Percentiles rank a stretch among this genome's conserved stretches.
Conservation (phyloP, 2,329 filamentous ascomycete species). For the Aspergillus sp. region DNA sequence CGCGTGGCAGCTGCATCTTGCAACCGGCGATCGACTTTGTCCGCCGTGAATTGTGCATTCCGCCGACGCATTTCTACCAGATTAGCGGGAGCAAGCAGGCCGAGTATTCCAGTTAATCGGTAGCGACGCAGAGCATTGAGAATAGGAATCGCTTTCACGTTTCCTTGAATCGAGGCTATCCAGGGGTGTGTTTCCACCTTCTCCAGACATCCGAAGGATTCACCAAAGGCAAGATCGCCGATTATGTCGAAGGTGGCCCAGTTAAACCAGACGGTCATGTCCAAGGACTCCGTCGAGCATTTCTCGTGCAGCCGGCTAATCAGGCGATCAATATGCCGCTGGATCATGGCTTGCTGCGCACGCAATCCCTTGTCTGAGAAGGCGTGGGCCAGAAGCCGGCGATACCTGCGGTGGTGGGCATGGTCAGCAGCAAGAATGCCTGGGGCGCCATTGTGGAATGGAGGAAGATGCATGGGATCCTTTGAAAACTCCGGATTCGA, state of each 20-base stretch:
- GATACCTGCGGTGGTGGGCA: constrained; percentile 26
- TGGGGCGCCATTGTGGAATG: background rate
- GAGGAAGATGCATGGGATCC: background rate
- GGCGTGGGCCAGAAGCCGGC: constrained; percentile 37
- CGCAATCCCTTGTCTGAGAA: constrained; percentile 46
- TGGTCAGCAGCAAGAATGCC: constrained; percentile 4
- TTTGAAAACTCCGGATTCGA: background rate
- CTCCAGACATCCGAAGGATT: constrained; percentile 35
- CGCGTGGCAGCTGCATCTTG: constrained; percentile 14
- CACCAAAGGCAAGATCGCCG: constrained; percentile 25
- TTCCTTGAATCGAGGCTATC: constrained; percentile 33
- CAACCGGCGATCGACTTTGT: constrained; percentile 22
- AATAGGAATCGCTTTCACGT: constrained; percentile 12
- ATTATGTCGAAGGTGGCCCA: constrained; percentile 35
- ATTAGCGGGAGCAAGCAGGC: background rate
- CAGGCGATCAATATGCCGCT: constrained; percentile 23
- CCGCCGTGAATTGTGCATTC: constrained; percentile 9
- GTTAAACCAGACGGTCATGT: constrained; percentile 31
- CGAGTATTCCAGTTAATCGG: background rate
- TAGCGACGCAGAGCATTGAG: background rate
- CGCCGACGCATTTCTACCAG: background rate
- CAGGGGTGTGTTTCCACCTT: constrained; percentile 34
- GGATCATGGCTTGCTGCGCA: constrained; percentile 39
- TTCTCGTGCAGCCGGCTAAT: constrained; percentile 11
- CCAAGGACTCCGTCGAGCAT: background rate